Evolutionary conservation across 257 asterid species (phyloP).

Genomic region (Fraxinus quadrangulata): DNA sequence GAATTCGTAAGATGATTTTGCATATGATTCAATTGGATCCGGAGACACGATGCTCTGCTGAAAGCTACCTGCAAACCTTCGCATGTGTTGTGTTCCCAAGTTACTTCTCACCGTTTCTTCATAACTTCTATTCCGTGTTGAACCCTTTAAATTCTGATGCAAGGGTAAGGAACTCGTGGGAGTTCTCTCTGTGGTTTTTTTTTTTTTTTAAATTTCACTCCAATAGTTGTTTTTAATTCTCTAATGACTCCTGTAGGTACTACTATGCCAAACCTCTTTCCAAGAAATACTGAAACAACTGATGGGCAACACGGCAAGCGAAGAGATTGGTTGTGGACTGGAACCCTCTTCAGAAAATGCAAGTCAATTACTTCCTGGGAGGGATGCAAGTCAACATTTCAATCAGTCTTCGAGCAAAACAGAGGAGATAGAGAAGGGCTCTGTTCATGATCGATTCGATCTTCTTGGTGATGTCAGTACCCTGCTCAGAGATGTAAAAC

Average conservation of each 20-base stretch:
- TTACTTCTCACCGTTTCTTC: constrained; percentile 95
- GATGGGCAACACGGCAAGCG: constrained; percentile 57
- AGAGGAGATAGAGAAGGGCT: constrained; percentile 50
- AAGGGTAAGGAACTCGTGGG: constrained; percentile 61
- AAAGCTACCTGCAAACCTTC: constrained; percentile 81
- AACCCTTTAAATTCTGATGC: constrained; percentile 92
- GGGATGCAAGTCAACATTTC: constrained; percentile 37
- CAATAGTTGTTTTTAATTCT: constrained; percentile 13
- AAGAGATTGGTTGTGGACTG: constrained; percentile 36
- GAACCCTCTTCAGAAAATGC: constrained; percentile 38
- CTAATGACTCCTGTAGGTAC: constrained; percentile 61
- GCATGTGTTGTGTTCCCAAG: constrained; percentile 88
- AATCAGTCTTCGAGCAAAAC: constrained; percentile 36
- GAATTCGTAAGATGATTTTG: constrained; percentile 95
- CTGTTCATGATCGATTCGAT: constrained; percentile 65
- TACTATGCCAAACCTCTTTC: constrained; percentile 88
- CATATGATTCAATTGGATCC: constrained; percentile 98
- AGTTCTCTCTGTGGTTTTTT: constrained; percentile 16
- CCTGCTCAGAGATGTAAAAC: constrained; percentile 73
- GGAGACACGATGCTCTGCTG: constrained; percentile 86
- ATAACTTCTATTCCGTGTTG: constrained; percentile 80
- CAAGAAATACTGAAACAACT: constrained; percentile 86
- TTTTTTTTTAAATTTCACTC: neutral
- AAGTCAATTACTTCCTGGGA: constrained; percentile 31
- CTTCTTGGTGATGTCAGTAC: constrained; percentile 71